Evolutionary conservation across 139 green algal species (phyloP).

Genomic region (Asterochloris erici): DNA sequence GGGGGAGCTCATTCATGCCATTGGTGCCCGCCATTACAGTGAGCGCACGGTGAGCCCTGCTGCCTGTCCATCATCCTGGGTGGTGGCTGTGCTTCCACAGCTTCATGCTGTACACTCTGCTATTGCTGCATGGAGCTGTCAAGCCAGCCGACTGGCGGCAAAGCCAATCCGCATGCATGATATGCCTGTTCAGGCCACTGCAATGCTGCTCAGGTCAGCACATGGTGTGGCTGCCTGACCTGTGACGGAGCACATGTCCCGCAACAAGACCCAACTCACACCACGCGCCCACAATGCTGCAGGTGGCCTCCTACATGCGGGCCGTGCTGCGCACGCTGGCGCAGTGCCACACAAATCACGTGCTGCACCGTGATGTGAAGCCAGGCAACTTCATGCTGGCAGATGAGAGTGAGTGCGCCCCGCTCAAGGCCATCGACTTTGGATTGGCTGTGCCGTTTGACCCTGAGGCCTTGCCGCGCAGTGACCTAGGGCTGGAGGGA

Average conservation of each 20-base stretch:
- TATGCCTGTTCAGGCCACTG: too few relatives aligned
- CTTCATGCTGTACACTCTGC: too few relatives aligned
- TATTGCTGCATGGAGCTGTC: too few relatives aligned
- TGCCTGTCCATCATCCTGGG: too few relatives aligned
- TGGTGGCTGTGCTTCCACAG: too few relatives aligned
- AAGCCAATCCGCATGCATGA: too few relatives aligned
- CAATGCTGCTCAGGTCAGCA: too few relatives aligned
- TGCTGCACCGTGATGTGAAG: slow-evolving; percentile 85
- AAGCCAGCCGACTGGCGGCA: too few relatives aligned
- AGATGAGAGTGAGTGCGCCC: slow-evolving; percentile 51
- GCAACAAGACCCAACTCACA: neutral
- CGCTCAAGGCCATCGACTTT: slow-evolving; percentile 92
- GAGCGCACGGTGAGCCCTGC: slow-evolving; percentile 62
- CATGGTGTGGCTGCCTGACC: too few relatives aligned
- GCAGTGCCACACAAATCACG: slow-evolving; percentile 71
- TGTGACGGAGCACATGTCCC: too few relatives aligned
- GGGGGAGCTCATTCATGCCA: slow-evolving; percentile 73
- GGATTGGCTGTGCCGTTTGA: slow-evolving; percentile 82
- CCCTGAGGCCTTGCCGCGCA: slow-evolving; percentile 60
- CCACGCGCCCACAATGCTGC: neutral
- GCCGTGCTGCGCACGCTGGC: slow-evolving; percentile 67
- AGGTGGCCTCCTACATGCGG: slow-evolving; percentile 75
- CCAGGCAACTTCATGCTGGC: slow-evolving; percentile 92
- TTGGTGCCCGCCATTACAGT: slow-evolving; percentile 68
- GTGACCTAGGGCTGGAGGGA: slow-evolving; percentile 83